Evolutionary conservation across 176 grass and related monocot genomes (phyloP), one percentile per base, ranked within the genome.

Genomic region (Carex kokanica): DNA sequence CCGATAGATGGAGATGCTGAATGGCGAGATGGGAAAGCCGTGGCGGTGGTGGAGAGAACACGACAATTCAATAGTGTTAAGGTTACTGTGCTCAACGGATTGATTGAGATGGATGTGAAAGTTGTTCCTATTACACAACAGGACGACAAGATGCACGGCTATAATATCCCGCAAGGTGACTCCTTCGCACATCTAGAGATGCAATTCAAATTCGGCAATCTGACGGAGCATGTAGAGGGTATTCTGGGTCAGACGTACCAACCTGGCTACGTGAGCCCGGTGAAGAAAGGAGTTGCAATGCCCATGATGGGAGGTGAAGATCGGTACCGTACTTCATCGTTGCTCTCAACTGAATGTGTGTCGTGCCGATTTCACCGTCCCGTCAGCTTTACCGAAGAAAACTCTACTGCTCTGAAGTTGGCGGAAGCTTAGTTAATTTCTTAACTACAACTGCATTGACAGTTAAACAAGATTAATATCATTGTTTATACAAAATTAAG

Each of bases 261-360:
- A 6, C 84, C 71, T 0, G 57, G 85, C 70, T 86, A 83, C 9
- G 17, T 60, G 5, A 86, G 56, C 79, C 73, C 80, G 0, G 84
- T 64, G 14, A 89, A 89, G 32, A 31, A n/a, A 25, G 88, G 84
- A 8, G 87, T 89, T 8, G 64, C 74, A 65, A 86, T 89, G 84
- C 79, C 88, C 8, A 59, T 89, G 31, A 75, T 89, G n/a, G 84
- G 88, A 53, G 88, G 88, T 4, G 88, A 86, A 18, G 84, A 86
- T 38, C 64, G 82, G 70, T 84, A 86, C 38, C 21, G 36, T 20
- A 86, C 88, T 61, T 83, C 80, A 1, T 83, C 88, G 2, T 29
- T 89, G 17, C 15, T 86, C 17, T 78, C 88, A 0, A 20, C 84
- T 4, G 60, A 86, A 60, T 89, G 88, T 49, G 56, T 8, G 6